Evolutionary conservation across 768 basidiomycete genomes (phyloP).

Genomic region (Dacryopinax spathularia): DNA sequence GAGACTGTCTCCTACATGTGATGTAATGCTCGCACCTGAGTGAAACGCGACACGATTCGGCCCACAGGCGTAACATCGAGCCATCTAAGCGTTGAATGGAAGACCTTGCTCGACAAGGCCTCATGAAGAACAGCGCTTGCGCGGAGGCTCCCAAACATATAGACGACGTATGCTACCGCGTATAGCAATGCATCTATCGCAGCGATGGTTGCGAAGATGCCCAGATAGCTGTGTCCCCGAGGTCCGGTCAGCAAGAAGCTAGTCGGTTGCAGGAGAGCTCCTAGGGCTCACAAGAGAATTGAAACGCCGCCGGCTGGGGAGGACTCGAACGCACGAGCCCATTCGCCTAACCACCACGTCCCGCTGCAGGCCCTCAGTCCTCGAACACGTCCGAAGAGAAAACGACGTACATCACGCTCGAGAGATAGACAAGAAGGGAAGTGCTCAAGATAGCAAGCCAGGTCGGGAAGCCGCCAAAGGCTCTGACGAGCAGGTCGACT

Average conservation of each 20-base stretch:
- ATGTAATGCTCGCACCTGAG: background rate
- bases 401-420: background rate
- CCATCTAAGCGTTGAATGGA: conserved; percentile 10
- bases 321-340: background rate
- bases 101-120: background rate
- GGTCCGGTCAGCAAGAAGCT: too few relatives aligned
- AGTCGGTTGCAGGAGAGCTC: background rate
- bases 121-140: background rate
- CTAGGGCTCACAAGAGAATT: background rate
- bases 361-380: background rate
- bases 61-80: conserved; percentile 16
- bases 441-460: background rate
- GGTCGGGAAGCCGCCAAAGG: background rate
- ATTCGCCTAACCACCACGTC: background rate
- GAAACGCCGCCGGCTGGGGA: background rate
- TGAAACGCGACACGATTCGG: conserved; percentile 17
- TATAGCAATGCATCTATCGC: background rate
- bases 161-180: background rate
- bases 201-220: background rate
- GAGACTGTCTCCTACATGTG: background rate
- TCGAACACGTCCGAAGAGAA: background rate
- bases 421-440: background rate
- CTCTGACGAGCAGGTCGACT: background rate
- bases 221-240: conserved; percentile 1
- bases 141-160: background rate